Evolutionary conservation across 345 rosid species (phyloP), one percentile per base, ranked within the genome.

Genomic region (Aurinia saxatilis): DNA sequence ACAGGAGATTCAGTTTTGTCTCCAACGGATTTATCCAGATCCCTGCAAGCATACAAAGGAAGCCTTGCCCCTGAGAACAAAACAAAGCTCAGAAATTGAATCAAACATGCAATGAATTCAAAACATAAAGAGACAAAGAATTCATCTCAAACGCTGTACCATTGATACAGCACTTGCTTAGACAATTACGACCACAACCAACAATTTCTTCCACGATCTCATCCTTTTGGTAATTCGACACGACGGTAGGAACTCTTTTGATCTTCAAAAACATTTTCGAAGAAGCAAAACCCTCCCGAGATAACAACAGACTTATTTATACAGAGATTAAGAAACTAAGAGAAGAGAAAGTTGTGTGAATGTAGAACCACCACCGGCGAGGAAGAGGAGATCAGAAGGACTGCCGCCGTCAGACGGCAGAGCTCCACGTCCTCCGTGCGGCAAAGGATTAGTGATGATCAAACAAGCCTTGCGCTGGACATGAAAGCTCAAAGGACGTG

Each of bases 401-500:
- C 96, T 88, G 54, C 99, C 99, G 84, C 99, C 99, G 84, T 95
- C 99, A 58, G 99, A 95, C 63, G 99, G 99, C 87, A 90, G 79
- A 70, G 99, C 97, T 65, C 99, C 99, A 75, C 99, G 97, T 70
- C 99, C 99, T 50, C 99, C 99, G 99, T 95, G 97, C 88, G 96
- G 95, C 81, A 82, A 88, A 79, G 97, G 23, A 1, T 14, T 6
- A 23, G 37, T 15, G 14, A 29, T 29, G 48, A 35, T 44, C n/a
- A 60, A 68, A 60, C n/a, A 68, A 60, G 23, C 60, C 73, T 68
- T 51, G 5, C 54, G 54, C 10, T 9, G 39, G 60, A 44, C 67
- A 52, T 51, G 47, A 18, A 16, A 51, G 48, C 66, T 60, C 30
- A 35, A 13, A 42, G 9, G 31, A 9, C 66, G 47, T 41, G 60